These are phyloP conservation scores for Magnaporthiopsis incrustans DNA, from an alignment of 2,329 filamentous ascomycete genomes.

Conservation along the genomic window DNA sequence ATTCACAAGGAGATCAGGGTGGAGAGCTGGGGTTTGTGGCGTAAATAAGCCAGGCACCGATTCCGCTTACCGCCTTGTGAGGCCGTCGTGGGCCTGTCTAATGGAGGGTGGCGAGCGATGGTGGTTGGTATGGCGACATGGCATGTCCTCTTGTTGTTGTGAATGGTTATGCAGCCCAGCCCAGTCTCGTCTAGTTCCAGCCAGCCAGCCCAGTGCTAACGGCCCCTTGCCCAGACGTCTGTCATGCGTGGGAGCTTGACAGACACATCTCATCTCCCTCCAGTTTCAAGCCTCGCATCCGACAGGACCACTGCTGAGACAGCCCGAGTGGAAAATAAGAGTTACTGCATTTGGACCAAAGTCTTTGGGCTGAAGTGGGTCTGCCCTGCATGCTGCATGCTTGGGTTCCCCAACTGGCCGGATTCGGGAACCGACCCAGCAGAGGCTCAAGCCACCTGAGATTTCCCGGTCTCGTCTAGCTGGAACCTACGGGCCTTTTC, in stretches of 20 bases:
- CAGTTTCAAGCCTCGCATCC: not conserved
- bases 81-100: not conserved
- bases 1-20: conserved; percentile 3
- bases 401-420: not conserved
- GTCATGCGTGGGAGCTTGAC: not conserved
- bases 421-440: conserved; percentile 1
- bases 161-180: not conserved
- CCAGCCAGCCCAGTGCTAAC: not conserved
- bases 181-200: not conserved
- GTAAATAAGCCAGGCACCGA: conserved; percentile 4
- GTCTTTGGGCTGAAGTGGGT: not conserved
- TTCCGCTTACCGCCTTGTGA: not conserved
- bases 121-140: not conserved
- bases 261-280: not conserved
- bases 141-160: not conserved
- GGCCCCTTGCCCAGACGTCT: not conserved
- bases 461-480: not conserved
- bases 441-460: conserved; percentile 1
- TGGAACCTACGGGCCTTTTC: not conserved
- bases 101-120: not conserved
- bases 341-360: too few species aligned
- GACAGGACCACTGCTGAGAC: not conserved
- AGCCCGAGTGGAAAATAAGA: not conserved
- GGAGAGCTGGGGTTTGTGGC: conserved; percentile 1
- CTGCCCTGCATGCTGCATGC: not conserved